Base-by-base conservation (phyloP, 2,329 filamentous ascomycete genomes). In the Neurospora crassa region DNA sequence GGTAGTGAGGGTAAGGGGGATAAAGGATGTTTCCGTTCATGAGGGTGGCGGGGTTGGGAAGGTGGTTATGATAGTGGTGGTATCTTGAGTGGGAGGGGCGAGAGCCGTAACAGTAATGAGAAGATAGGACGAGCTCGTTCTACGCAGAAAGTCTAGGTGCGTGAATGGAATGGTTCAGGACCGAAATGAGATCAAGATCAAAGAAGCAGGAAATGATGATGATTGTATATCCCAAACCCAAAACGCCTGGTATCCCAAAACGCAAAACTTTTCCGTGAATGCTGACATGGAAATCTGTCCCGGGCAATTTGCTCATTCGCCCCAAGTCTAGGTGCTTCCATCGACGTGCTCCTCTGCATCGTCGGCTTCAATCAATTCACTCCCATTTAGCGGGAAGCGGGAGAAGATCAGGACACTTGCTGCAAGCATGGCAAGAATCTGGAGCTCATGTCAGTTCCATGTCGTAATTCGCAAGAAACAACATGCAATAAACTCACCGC, bases 361-460 rank as follows among this genome's bases (percentile, higher is more conserved):
- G 6, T 69, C 68, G 11, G 73, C 71, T 8, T 81, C 81, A 14
- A 83, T 69, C 7, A 84, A 68, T 4, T 68, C 74, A 45, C 82
- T 83, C 6, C 80, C 81, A 0, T 69, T n/a, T 0, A 82, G 80
- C 0, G 82, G 82, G 42, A 84, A 85, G 41, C 81, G 80, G 2
- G 83, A 84, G 0, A 84, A 75, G 1, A 84, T 69, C 0, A 84
- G 72, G 0, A 84, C 81, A 0, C 71, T 73, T 78, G 81, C 81
- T 2, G 78, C 83, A 2, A 85, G 43, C 0, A 90, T 80, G 1
- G 87, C 87, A 70, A 90, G 82, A 0, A 82, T 86, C 85, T 87
- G 12, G 2, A 2, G 1, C 11, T 3, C 4, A 53, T 16, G 73
- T 79, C 47, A 78, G 73, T n/a, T 0, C 12, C 14, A 45, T 1